These are phyloP conservation scores for Ceratobasidium sp. DNA, from an alignment of 1,284 basidiomycete genomes.

Conservation along the genomic window DNA sequence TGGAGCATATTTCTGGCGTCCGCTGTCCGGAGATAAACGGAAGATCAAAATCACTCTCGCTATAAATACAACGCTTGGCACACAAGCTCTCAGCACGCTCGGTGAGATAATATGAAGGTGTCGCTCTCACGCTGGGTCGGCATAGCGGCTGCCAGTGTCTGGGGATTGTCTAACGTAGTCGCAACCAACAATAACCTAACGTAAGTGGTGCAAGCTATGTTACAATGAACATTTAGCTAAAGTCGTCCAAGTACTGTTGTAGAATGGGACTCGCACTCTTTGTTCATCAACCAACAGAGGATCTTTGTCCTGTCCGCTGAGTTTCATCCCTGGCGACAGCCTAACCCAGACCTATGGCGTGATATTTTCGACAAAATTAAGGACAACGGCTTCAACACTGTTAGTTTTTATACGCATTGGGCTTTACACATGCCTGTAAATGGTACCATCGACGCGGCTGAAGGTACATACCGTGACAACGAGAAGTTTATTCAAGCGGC, in stretches of 20 bases:
- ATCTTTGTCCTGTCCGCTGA: slow-evolving; percentile 43
- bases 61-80: neutral
- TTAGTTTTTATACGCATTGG: slow-evolving; percentile 40
- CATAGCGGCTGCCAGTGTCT: neutral
- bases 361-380: slow-evolving; percentile 48
- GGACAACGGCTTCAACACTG: slow-evolving; percentile 46
- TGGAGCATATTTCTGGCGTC: slow-evolving; percentile 3
- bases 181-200: slow-evolving; percentile 15
- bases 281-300: slow-evolving; percentile 41
- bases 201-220: neutral
- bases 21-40: neutral
- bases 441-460: slow-evolving; percentile 4
- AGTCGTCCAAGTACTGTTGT: slow-evolving; percentile 12
- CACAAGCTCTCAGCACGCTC: neutral
- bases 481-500: slow-evolving; percentile 44
- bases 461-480: slow-evolving; percentile 37
- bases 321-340: slow-evolving; percentile 48
- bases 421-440: slow-evolving; percentile 2
- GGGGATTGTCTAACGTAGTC: neutral
- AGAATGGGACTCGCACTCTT: slow-evolving; percentile 43
- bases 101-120: neutral
- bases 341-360: slow-evolving; percentile 46
- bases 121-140: neutral
- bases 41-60: no score
- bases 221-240: neutral